A percentile compares a stretch with the other conserved stretches of the same genome.
These are phyloP conservation scores for Mollisiaceae sp. DNA, from an alignment of 2,329 filamentous ascomycete genomes.

Conservation along the genomic window DNA sequence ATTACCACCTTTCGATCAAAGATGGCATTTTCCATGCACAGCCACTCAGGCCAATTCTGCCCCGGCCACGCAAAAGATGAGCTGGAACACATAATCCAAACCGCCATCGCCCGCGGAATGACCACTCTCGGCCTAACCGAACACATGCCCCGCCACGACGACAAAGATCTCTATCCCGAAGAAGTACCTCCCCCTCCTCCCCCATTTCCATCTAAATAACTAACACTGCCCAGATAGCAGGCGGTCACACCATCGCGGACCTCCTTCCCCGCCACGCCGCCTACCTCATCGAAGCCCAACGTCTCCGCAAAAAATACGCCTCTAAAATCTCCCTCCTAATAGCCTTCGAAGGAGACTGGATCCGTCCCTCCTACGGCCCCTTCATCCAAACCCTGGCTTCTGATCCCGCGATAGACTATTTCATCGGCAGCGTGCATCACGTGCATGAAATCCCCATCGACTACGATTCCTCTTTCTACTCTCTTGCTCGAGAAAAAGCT, in stretches of 20 bases:
- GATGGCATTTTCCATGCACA: conserved; percentile 98
- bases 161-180: conserved; percentile 87
- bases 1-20: conserved; percentile 13
- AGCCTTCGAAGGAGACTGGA: conserved; percentile 94
- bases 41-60: conserved; percentile 97
- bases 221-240: background rate
- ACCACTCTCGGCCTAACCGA: conserved; percentile 87
- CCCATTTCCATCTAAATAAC: conserved; percentile 5
- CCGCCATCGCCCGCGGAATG: conserved; percentile 80
- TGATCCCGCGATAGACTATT: conserved; percentile 78
- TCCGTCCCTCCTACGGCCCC: conserved; percentile 66
- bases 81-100: conserved; percentile 81
- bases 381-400: conserved; percentile 64
- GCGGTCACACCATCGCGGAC: conserved; percentile 50
- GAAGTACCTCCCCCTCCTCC: conserved; percentile 59
- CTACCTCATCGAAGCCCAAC: conserved; percentile 77
- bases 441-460: conserved; percentile 88
- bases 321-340: conserved; percentile 78
- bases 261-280: conserved; percentile 65
- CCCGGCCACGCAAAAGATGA: conserved; percentile 83
- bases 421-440: conserved; percentile 93
- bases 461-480: conserved; percentile 74
- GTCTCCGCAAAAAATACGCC: conserved; percentile 73
- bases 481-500: conserved; percentile 41
- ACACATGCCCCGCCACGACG: conserved; percentile 84